These are phyloP conservation scores for Lablab purpureus DNA, from an alignment of 306 rosid species.

Conservation along the genomic window DNA sequence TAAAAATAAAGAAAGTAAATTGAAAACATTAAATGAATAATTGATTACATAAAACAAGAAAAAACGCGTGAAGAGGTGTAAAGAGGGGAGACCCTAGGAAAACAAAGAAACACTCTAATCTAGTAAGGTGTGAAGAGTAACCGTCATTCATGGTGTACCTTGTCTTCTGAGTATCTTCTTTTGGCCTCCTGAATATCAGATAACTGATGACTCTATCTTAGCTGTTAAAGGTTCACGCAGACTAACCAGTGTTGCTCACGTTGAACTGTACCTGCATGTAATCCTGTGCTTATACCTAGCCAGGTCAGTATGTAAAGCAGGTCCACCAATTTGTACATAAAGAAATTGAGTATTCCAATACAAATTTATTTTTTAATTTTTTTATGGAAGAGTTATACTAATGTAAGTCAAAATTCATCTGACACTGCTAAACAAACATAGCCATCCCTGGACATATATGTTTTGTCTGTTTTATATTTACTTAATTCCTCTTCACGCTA, in stretches of 20 bases:
- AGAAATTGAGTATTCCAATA: not conserved
- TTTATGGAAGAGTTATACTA: not conserved
- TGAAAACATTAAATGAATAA: not conserved
- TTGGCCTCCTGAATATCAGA: not conserved
- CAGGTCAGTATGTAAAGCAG: not conserved
- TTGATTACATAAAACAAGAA: not conserved
- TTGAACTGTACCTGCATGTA: constrained; percentile 9
- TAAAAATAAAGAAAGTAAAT: not conserved
- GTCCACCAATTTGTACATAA: constrained; percentile 9
- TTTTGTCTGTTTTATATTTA: not conserved
- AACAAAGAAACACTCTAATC: not conserved
- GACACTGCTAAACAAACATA: constrained; percentile 1
- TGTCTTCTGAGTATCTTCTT: not conserved
- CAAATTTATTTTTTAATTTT: not conserved
- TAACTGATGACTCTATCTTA: not conserved
- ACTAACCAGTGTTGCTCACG: not conserved
- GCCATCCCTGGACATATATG: not conserved
- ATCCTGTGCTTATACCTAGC: not conserved
- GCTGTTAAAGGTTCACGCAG: constrained; percentile 7
- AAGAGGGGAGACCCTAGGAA: not conserved
- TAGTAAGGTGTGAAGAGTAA: constrained; percentile 11
- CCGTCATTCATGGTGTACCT: not conserved
- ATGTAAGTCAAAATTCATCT: not conserved
- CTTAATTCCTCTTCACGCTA: not conserved
- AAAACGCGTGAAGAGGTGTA: not conserved